phyloP scores from a whole-genome alignment of 192 early-diverging fungal genomes.

The Coemansia sp. region DNA sequence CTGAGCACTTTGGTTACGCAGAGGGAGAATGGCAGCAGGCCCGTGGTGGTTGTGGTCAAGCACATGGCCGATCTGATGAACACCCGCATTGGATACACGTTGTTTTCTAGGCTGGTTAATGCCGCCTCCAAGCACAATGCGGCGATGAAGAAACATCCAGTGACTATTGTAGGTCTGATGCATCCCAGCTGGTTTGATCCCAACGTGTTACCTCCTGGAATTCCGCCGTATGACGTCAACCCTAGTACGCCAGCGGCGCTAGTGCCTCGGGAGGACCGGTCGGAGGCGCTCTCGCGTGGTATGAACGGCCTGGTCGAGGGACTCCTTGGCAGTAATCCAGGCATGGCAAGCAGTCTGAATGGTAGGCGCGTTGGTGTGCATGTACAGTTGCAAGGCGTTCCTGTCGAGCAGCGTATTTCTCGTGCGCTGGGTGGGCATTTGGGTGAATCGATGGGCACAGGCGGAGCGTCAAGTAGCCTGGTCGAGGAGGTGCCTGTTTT shows the following conservation, averaged over 20 bases:
- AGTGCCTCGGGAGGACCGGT: constrained; percentile 22
- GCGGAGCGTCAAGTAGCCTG: no score
- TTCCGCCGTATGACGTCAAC: constrained; percentile 49
- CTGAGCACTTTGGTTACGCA: no score
- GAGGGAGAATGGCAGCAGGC: no score
- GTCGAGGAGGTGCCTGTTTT: constrained; percentile 36
- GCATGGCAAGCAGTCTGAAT: constrained; percentile 4
- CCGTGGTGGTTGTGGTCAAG: constrained; percentile 21
- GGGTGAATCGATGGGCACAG: not conserved
- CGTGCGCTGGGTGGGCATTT: constrained; percentile 3
- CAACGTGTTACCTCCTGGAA: constrained; percentile 34
- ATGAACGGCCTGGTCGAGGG: constrained; percentile 19
- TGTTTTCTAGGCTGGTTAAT: constrained; percentile 32
- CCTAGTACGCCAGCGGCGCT: constrained; percentile 38
- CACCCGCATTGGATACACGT: constrained; percentile 47
- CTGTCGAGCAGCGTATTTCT: constrained; percentile 2
- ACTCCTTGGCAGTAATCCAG: constrained; percentile 11
- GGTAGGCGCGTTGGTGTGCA: constrained; percentile 22
- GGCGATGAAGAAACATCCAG: constrained; percentile 3
- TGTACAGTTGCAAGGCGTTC: constrained; percentile 21
- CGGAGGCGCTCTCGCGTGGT: constrained; percentile 3
- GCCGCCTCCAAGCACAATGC: constrained; percentile 18
- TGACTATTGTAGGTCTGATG: constrained; percentile 37
- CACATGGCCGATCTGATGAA: constrained; percentile 49
- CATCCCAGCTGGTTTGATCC: constrained; percentile 48